Percentiles rank a stretch among this genome's conserved stretches.
Evolutionary conservation across 2,329 filamentous ascomycete species (phyloP).

Genomic region (Fusarium sp.): DNA sequence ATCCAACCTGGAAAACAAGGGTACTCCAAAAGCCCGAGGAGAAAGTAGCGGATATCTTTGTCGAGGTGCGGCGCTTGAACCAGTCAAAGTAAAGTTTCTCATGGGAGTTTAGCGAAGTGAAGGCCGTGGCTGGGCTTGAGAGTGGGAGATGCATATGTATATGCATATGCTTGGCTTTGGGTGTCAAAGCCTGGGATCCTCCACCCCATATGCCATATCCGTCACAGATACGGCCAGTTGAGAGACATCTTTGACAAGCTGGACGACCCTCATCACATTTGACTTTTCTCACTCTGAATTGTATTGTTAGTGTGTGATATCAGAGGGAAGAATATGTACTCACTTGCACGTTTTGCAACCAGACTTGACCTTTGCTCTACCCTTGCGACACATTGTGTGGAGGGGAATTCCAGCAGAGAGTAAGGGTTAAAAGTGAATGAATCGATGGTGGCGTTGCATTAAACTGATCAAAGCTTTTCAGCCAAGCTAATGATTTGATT

Average conservation of each 20-base stretch:
- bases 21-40: constrained; percentile 53
- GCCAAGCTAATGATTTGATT: not conserved
- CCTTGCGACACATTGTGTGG: constrained; percentile 19
- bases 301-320: not conserved
- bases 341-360: constrained; percentile 39
- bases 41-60: constrained; percentile 53
- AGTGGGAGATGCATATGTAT: not conserved
- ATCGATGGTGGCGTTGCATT: not conserved
- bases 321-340: not conserved
- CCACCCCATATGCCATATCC: constrained; percentile 40
- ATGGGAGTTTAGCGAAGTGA: constrained; percentile 1
- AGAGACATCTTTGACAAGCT: constrained; percentile 33
- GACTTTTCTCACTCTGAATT: constrained; percentile 30
- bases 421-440: not conserved
- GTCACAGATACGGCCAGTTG: constrained; percentile 32
- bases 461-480: not conserved
- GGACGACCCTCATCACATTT: constrained; percentile 36
- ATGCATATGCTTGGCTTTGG: not conserved
- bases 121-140: constrained; percentile 11
- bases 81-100: constrained; percentile 39
- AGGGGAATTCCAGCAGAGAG: not conserved
- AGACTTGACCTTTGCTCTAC: constrained; percentile 34
- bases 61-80: constrained; percentile 52
- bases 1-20: constrained; percentile 52
- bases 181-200: constrained; percentile 16